Conservation (phyloP, 78 protist species). For the Dictyostelium intermedium region DNA sequence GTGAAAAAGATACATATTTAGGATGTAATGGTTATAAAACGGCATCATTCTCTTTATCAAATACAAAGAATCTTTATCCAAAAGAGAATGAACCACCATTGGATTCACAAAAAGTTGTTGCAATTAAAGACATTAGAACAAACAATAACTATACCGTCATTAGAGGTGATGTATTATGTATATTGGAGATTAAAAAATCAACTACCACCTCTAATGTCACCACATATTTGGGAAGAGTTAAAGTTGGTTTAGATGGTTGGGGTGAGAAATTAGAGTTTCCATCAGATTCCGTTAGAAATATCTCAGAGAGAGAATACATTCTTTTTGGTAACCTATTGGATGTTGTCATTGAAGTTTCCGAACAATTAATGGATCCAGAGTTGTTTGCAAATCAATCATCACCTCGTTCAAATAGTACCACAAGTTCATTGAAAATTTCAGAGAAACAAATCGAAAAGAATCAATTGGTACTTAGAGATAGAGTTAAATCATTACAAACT, state of each 20-base stretch:
- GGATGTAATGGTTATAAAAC: slow-evolving; percentile 60
- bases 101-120: slow-evolving; percentile 17
- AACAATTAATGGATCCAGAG: slow-evolving; percentile 41
- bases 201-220: not conserved
- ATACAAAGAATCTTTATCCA: slow-evolving; percentile 33
- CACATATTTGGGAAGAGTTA: slow-evolving; percentile 8
- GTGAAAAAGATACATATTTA: slow-evolving; percentile 16
- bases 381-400: not conserved
- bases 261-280: slow-evolving; percentile 59
- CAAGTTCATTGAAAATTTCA: not conserved
- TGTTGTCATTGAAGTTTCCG: slow-evolving; percentile 21
- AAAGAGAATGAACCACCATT: slow-evolving; percentile 2
- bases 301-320: slow-evolving; percentile 1
- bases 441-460: slow-evolving; percentile 56
- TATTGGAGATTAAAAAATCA: not conserved
- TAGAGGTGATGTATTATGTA: slow-evolving; percentile 46
- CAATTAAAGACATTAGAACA: slow-evolving; percentile 27
- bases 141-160: slow-evolving; percentile 22
- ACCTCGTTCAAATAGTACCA: not conserved
- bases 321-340: slow-evolving; percentile 34
- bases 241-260: slow-evolving; percentile 75
- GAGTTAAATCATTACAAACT: not conserved
- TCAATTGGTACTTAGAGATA: slow-evolving; percentile 21
- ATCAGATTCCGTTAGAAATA: not conserved
- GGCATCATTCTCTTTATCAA: not conserved